Evolutionary conservation across 306 rosid genomes (phyloP).

Genomic region (Quercus rubra): DNA sequence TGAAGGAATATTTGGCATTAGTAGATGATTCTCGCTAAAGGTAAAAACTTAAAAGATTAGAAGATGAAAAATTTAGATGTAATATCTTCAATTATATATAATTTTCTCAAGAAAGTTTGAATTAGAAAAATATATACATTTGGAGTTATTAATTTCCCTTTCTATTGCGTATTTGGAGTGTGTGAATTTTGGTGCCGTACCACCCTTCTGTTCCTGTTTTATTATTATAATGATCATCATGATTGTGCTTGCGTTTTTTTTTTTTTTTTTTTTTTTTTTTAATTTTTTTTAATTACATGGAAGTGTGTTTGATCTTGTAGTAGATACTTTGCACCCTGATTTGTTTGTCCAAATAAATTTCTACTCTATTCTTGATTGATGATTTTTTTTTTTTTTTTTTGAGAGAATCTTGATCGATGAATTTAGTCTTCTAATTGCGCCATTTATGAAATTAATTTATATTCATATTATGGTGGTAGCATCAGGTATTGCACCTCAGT

Average conservation of each 20-base stretch:
- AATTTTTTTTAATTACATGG: background rate
- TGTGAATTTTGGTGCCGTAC: background rate
- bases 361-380: background rate
- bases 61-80: background rate
- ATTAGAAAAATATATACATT: background rate
- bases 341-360: background rate
- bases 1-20: constrained; percentile 30
- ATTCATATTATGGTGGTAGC: no score
- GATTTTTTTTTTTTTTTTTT: background rate
- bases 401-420: no score
- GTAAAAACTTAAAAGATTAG: background rate
- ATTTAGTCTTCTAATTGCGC: no score
- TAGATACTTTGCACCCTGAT: background rate
- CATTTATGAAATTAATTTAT: no score
- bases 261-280: no score
- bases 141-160: background rate
- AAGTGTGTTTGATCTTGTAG: background rate
- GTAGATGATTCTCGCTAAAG: constrained; percentile 5
- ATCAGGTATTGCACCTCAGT: no score
- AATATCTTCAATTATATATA: background rate
- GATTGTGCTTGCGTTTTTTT: background rate
- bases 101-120: background rate
- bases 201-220: no score
- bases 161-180: background rate
- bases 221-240: background rate